Evolutionary conservation across 2,329 filamentous ascomycete species (phyloP), one percentile per base, ranked within the genome.

Genomic region (Metarhizium humberi): DNA sequence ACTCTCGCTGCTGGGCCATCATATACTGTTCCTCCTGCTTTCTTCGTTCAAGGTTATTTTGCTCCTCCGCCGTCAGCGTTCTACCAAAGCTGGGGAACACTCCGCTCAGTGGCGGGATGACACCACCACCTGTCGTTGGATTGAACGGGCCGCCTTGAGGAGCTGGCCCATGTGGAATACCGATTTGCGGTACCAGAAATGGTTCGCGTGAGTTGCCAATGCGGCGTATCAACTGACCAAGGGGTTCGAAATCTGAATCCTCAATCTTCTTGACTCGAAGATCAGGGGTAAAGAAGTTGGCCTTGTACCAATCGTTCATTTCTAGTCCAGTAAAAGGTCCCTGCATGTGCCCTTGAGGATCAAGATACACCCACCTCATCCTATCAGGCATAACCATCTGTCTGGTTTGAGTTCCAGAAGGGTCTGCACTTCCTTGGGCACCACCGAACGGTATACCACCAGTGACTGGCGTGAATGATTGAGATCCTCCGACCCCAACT

Each of bases 231-330:
- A 99, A 82, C 70, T 97, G 92, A 3, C 92, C 94, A 10, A 99
- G 76, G 13, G 92, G 94, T 70, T 99, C 94, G 64, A 96, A 99
- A 51, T 99, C 92, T 0, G 80, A 77, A 65, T 99, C 94, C 68
- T 99, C 94, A 5, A 92, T 78, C 69, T 96, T 96, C 75, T 95
- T 96, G 36, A 99, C 94, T 47, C 95, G 84, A 20, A 99, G 78
- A 63, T 99, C 92, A 0, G 92, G 86, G 0, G 90, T 95, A 72
- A 99, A 99, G 74, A 97, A 99, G 49, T 92, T 92, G 42, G 92
- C 92, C 70, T 97, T 97, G 74, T 97, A 99, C 94, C 94, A 99
- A 64, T 99, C 95, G 63, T 99, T 95, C 94, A 99, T 99, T 71
- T 99, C 94, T 51, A 99, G 75, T 1, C 94, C 94, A 43, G 91